phyloP scores from a whole-genome alignment of 1,284 basidiomycete species.

The Puccinia coronata region DNA sequence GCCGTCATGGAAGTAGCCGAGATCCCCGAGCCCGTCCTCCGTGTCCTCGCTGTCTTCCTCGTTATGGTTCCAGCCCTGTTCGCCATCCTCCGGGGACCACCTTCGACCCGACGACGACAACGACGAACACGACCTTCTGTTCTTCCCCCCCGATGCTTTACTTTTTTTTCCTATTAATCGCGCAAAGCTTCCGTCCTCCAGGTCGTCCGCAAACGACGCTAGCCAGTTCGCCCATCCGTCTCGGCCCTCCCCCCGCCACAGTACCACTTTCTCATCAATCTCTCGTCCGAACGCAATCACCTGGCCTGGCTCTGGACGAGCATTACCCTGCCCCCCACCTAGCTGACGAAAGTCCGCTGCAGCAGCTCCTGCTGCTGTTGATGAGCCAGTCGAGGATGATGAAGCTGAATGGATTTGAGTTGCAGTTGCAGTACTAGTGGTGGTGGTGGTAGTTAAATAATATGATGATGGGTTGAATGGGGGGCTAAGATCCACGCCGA shows the following conservation, averaged over 20 bases:
- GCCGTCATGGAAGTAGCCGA: constrained; percentile 79
- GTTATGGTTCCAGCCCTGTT: constrained; percentile 43
- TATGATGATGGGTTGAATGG: constrained; percentile 41
- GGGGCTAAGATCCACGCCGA: constrained; percentile 91
- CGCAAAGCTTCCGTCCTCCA: constrained; percentile 74
- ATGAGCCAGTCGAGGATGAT: not conserved
- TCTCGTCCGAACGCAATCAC: constrained; percentile 97
- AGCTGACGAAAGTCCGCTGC: constrained; percentile 13
- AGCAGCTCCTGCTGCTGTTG: no score
- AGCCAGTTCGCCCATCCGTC: constrained; percentile 95
- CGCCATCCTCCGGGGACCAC: constrained; percentile 44
- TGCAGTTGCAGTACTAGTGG: no score
- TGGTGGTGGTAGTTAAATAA: no score
- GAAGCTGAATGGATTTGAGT: not conserved
- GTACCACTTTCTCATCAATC: constrained; percentile 95
- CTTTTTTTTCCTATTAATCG: constrained; percentile 45
- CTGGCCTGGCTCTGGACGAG: constrained; percentile 67
- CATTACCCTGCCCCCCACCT: constrained; percentile 42
- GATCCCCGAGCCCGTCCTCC: constrained; percentile 61
- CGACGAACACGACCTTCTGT: no score
- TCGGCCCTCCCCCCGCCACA: constrained; percentile 71
- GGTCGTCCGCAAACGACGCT: constrained; percentile 85
- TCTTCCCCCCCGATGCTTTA: not conserved
- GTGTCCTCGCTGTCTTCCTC: constrained; percentile 45
- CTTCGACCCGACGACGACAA: no score